Conservation (phyloP, 2,329 filamentous ascomycete genomes). For the Amesomyces nigricolor region DNA sequence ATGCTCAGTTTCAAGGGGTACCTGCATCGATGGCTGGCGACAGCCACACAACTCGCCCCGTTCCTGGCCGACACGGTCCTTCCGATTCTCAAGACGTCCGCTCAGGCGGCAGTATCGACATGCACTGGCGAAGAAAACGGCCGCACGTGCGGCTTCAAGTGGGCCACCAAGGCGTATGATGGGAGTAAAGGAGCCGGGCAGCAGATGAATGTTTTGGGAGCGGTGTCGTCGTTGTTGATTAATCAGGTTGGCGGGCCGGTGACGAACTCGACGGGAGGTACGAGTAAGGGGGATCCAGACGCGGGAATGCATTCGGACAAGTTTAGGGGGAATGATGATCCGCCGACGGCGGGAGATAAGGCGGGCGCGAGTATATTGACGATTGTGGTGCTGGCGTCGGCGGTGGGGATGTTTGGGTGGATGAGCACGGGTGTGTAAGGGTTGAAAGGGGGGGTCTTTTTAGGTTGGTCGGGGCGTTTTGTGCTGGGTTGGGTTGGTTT, state of each 20-base stretch:
- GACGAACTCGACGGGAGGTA: conserved; percentile 47
- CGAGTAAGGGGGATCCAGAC: conserved; percentile 38
- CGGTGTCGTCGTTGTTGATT: conserved; percentile 47
- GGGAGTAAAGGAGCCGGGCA: conserved; percentile 54
- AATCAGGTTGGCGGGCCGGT: conserved; percentile 36
- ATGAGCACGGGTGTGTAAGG: conserved; percentile 35
- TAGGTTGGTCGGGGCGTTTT: background rate
- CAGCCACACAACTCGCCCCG: conserved; percentile 55
- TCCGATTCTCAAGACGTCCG: conserved; percentile 51
- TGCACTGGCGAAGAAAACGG: conserved; percentile 55
- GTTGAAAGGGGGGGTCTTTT: background rate
- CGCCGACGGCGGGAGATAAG: conserved; percentile 41
- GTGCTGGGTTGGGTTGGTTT: background rate
- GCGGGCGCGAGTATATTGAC: conserved; percentile 48
- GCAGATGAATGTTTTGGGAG: conserved; percentile 52
- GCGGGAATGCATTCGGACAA: conserved; percentile 33
- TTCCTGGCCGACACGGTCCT: conserved; percentile 49
- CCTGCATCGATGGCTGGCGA: conserved; percentile 58
- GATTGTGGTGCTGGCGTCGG: conserved; percentile 37
- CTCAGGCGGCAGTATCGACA: conserved; percentile 54
- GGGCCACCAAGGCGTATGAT: conserved; percentile 48
- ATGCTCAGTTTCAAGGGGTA: conserved; percentile 69
- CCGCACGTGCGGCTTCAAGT: conserved; percentile 59
- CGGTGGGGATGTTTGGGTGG: conserved; percentile 44
- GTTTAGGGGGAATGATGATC: conserved; percentile 28